phyloP scores from a whole-genome alignment of 2,329 filamentous ascomycete genomes.

The Cytospora paraplurivora region DNA sequence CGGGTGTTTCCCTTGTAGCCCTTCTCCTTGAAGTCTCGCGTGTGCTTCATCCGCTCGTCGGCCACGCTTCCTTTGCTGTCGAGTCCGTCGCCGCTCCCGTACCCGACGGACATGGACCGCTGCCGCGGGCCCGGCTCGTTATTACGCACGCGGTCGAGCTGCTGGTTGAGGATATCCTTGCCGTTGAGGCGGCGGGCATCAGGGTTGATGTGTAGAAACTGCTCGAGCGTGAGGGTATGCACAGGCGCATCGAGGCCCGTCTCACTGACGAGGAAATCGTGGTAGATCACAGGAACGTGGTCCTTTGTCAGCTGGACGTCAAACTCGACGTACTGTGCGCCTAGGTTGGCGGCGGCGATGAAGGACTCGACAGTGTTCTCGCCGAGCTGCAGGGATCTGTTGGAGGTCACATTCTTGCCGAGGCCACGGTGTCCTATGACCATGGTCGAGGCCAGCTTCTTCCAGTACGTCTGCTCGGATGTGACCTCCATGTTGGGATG shows the following conservation, averaged over 20 bases:
- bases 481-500: constrained; percentile 94
- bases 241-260: constrained; percentile 97
- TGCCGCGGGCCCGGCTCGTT: constrained; percentile 41
- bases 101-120: constrained; percentile 59
- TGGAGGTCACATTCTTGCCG: constrained; percentile 84
- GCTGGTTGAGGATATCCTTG: constrained; percentile 39
- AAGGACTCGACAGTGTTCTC: constrained; percentile 97
- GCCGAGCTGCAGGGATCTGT: constrained; percentile 87
- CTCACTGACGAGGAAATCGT: constrained; percentile 97
- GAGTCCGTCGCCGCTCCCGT: constrained; percentile 42
- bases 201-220: constrained; percentile 86
- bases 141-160: constrained; percentile 36
- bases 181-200: constrained; percentile 51
- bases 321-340: constrained; percentile 73
- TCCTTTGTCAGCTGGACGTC: constrained; percentile 99
- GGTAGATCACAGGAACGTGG: constrained; percentile 96
- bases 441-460: constrained; percentile 86
- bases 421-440: constrained; percentile 72
- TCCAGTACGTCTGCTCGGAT: constrained; percentile 94
- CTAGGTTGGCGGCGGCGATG: constrained; percentile 91
- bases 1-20: constrained; percentile 95
- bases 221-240: constrained; percentile 90
- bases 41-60: constrained; percentile 94
- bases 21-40: constrained; percentile 88
- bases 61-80: constrained; percentile 42